phyloP scores from a whole-genome alignment of 2,329 filamentous ascomycete species.

The Monosporascus ibericus region DNA sequence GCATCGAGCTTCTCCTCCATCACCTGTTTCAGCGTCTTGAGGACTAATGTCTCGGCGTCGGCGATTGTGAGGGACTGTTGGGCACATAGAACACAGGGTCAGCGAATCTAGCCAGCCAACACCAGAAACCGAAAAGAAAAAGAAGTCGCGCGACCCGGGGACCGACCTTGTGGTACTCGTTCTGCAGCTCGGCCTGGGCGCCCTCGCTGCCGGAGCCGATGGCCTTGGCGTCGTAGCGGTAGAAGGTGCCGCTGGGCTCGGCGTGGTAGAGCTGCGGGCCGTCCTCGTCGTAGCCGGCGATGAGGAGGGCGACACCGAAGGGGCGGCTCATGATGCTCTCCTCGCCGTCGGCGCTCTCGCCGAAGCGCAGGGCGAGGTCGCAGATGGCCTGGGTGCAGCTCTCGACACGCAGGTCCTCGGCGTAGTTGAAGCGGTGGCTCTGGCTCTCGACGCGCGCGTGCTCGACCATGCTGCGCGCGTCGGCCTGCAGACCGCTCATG shows the following conservation, averaged over 20 bases:
- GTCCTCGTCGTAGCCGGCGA: conserved; percentile 95
- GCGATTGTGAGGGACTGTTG: conserved; percentile 74
- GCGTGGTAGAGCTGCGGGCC: conserved; percentile 96
- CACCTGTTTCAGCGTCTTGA: conserved; percentile 98
- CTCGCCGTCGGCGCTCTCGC: conserved; percentile 93
- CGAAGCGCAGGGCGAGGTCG: conserved; percentile 91
- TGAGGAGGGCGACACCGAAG: conserved; percentile 92
- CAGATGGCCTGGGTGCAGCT: conserved; percentile 99
- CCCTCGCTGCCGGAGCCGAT: conserved; percentile 97
- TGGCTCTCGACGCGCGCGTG: conserved; percentile 97
- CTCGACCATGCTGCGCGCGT: conserved; percentile 96
- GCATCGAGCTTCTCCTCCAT: conserved; percentile 99
- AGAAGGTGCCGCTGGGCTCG: conserved; percentile 96
- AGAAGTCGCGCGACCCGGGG: neutral
- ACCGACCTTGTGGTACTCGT: conserved; percentile 87
- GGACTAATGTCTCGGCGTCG: conserved; percentile 88
- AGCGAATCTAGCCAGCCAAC: neutral
- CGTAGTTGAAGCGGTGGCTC: conserved; percentile 97
- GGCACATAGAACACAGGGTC: neutral
- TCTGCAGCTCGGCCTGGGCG: conserved; percentile 95
- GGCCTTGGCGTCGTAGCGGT: conserved; percentile 97
- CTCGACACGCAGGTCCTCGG: conserved; percentile 89
- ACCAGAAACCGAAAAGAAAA: no score
- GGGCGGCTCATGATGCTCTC: conserved; percentile 98
- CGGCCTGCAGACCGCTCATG: conserved; percentile 96